A percentile compares a stretch with the other conserved stretches of the same genome.
Conservation (phyloP, 352 stramenopile species). For the Phytophthora cryptogea region DNA sequence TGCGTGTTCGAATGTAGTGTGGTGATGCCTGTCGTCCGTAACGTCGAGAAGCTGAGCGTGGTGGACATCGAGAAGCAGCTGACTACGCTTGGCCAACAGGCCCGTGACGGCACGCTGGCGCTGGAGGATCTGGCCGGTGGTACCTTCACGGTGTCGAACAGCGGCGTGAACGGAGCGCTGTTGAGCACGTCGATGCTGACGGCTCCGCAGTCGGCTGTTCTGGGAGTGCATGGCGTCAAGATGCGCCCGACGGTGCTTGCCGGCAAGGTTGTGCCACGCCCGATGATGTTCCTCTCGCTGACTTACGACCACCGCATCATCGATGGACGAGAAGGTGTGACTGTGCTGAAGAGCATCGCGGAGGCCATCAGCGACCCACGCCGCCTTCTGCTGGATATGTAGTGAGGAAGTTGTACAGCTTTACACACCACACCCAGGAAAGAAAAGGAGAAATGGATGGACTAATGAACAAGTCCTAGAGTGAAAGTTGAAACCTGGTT, state of each 20-base stretch:
- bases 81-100: conserved; percentile 83
- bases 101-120: conserved; percentile 64
- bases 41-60: conserved; percentile 96
- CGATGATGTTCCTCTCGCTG: conserved; percentile 99
- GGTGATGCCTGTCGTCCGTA: conserved; percentile 98
- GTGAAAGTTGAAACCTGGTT: conserved; percentile 26
- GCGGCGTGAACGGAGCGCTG: conserved; percentile 96
- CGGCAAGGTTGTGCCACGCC: conserved; percentile 95
- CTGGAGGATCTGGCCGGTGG: conserved; percentile 96
- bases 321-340: conserved; percentile 98
- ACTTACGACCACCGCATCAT: conserved; percentile 99
- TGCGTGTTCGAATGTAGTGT: conserved; percentile 62
- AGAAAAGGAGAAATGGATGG: conserved; percentile 13
- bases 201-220: conserved; percentile 96
- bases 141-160: conserved; percentile 99
- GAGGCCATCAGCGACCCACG: conserved; percentile 96
- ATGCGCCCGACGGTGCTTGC: conserved; percentile 93
- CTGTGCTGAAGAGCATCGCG: conserved; percentile 98
- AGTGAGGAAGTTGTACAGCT: conserved; percentile 23
- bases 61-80: conserved; percentile 97
- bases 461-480: conserved; percentile 15
- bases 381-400: conserved; percentile 90
- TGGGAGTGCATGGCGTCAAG: conserved; percentile 98
- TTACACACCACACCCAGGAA: not conserved
- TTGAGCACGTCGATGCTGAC: conserved; percentile 99